These are phyloP conservation scores for Gymnopus androsaceus DNA, from an alignment of 1,284 basidiomycete species.

Conservation along the genomic window DNA sequence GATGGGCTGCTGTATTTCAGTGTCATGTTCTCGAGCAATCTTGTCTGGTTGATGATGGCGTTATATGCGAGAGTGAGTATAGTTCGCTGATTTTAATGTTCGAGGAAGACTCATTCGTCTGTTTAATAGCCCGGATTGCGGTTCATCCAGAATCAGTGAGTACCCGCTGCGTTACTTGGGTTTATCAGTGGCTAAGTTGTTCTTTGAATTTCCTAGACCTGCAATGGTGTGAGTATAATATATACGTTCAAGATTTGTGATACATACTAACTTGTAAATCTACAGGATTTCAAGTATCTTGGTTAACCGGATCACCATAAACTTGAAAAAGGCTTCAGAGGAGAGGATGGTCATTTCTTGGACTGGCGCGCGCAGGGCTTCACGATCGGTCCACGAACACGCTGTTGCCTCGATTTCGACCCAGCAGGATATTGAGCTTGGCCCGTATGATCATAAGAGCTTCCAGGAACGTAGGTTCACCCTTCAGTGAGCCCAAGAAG, in stretches of 20 bases:
- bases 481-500: too few relatives aligned
- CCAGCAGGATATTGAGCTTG: slow-evolving; percentile 1
- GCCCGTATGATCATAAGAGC: too few relatives aligned
- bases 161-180: too few relatives aligned
- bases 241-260: too few relatives aligned
- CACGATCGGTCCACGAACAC: neutral
- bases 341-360: neutral
- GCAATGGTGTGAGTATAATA: slow-evolving; percentile 10
- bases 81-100: neutral
- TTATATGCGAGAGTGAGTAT: slow-evolving; percentile 21
- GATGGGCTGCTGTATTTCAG: slow-evolving; percentile 27
- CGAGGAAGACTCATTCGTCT: neutral
- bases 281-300: slow-evolving; percentile 23
- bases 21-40: slow-evolving; percentile 25
- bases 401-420: neutral
- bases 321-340: slow-evolving; percentile 18
- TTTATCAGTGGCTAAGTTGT: neutral
- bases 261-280: neutral
- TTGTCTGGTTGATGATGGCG: slow-evolving; percentile 24
- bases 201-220: neutral
- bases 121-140: slow-evolving; percentile 13
- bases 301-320: slow-evolving; percentile 27
- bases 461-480: too few relatives aligned
- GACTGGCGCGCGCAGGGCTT: neutral
- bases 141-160: slow-evolving; percentile 20